phyloP scores from a whole-genome alignment of 192 early-diverging fungal genomes.

The Cetraspora pellucida region DNA sequence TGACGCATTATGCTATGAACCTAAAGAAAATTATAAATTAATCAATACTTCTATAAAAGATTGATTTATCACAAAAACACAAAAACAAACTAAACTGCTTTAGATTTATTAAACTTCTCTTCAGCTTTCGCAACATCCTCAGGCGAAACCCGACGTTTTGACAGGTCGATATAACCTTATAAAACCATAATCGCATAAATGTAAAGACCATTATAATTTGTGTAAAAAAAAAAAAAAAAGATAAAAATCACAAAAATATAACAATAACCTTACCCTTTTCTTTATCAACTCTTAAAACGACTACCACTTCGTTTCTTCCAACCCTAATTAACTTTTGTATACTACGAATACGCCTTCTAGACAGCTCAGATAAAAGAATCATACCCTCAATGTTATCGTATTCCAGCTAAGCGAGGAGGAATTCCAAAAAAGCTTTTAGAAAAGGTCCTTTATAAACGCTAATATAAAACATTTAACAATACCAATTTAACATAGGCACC shows the following conservation, averaged over 20 bases:
- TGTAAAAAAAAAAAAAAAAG: constrained; percentile 13
- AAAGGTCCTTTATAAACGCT: background rate
- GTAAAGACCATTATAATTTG: background rate
- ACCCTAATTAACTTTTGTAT: constrained; percentile 95
- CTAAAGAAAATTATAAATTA: constrained; percentile 14
- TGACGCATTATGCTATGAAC: constrained; percentile 82
- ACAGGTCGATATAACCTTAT: constrained; percentile 95
- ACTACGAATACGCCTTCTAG: constrained; percentile 92
- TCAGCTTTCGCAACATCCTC: constrained; percentile 91
- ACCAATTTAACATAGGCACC: constrained; percentile 93
- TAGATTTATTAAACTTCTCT: constrained; percentile 93
- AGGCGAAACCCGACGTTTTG: constrained; percentile 87
- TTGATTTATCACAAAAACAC: background rate
- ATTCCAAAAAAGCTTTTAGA: background rate
- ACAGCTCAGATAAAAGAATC: constrained; percentile 92
- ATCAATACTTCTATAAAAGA: background rate
- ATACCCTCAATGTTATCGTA: constrained; percentile 98
- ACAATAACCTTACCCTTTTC: constrained; percentile 82
- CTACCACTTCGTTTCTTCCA: constrained; percentile 89
- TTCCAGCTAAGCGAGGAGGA: constrained; percentile 61
- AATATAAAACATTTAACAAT: background rate
- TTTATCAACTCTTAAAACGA: constrained; percentile 93
- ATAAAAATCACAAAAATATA: background rate
- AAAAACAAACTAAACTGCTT: constrained; percentile 55
- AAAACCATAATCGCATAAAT: background rate